Percentiles rank a stretch among this genome's conserved stretches.
These are phyloP conservation scores for Fragilariopsis cylindrus DNA, from an alignment of 108 stramenopile species.

Conservation along the genomic window DNA sequence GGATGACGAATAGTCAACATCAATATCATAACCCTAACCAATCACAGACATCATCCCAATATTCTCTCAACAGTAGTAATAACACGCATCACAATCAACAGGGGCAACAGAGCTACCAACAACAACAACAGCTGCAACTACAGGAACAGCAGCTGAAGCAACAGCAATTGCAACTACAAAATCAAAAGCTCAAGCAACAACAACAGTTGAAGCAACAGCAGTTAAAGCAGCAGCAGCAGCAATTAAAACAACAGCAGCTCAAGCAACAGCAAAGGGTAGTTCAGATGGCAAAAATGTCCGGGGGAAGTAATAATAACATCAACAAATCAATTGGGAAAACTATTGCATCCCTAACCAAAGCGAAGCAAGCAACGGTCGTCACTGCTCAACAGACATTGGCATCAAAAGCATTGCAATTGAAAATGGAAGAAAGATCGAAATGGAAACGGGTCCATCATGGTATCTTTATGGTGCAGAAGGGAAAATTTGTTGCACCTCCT, in stretches of 20 bases:
- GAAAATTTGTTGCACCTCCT: constrained; percentile 32
- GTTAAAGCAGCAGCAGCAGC: constrained; percentile 20
- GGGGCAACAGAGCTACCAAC: not conserved
- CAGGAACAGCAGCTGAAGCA: constrained; percentile 22
- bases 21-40: not conserved
- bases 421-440: constrained; percentile 36
- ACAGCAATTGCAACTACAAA: constrained; percentile 25
- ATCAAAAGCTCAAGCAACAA: constrained; percentile 35
- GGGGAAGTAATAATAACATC: constrained; percentile 2
- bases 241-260: constrained; percentile 15
- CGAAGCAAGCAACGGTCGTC: constrained; percentile 22
- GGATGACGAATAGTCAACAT: not conserved
- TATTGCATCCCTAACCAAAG: constrained; percentile 13
- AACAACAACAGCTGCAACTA: constrained; percentile 1
- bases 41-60: not conserved
- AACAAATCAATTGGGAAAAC: constrained; percentile 17
- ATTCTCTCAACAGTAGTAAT: not conserved
- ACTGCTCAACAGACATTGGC: constrained; percentile 21
- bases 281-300: not conserved
- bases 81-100: not conserved
- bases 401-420: constrained; percentile 12
- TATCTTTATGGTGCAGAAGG: constrained; percentile 56
- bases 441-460: constrained; percentile 59
- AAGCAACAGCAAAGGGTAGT: constrained; percentile 17
- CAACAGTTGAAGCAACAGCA: constrained; percentile 12